phyloP scores from a whole-genome alignment of 192 early-diverging fungal species.

The Coemansia pectinata region DNA sequence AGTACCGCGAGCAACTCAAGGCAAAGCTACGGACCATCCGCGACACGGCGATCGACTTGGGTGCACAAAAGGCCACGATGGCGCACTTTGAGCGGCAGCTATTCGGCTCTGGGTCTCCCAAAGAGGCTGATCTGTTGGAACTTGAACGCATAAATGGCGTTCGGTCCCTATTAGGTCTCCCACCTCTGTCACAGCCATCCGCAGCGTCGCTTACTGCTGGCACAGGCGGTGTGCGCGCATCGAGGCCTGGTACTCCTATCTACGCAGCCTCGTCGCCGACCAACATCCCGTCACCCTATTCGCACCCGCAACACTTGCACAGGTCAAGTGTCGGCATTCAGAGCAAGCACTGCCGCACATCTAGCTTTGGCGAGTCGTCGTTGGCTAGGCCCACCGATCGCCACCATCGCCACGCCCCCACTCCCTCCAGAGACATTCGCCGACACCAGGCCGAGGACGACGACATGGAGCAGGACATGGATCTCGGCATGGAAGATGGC shows the following conservation, averaged over 20 bases:
- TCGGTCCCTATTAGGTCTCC: conserved; percentile 48
- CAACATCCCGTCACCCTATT: conserved; percentile 23
- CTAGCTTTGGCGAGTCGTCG: conserved; percentile 29
- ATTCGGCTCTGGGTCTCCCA: conserved; percentile 40
- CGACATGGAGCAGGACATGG: conserved; percentile 41
- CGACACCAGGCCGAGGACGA: conserved; percentile 12
- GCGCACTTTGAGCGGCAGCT: conserved; percentile 45
- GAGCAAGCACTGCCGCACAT: conserved; percentile 28
- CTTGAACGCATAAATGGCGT: conserved; percentile 52
- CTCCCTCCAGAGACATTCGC: background rate
- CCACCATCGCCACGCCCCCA: background rate
- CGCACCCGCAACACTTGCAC: conserved; percentile 14
- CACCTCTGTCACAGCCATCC: conserved; percentile 26
- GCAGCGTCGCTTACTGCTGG: conserved; percentile 7
- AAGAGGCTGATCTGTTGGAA: conserved; percentile 46
- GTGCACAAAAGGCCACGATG: conserved; percentile 39
- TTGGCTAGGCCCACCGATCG: background rate
- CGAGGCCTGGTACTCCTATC: conserved; percentile 44
- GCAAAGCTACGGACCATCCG: conserved; percentile 23
- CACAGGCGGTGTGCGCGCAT: conserved; percentile 38
- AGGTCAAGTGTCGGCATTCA: background rate
- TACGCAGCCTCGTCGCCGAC: conserved; percentile 36
- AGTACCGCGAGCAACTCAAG: conserved; percentile 45
- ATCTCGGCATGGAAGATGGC: conserved; percentile 36
- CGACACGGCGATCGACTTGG: conserved; percentile 38